Evolutionary conservation across 345 rosid genomes (phyloP), one percentile per base, ranked within the genome.

Genomic region (Cardamine occulta): DNA sequence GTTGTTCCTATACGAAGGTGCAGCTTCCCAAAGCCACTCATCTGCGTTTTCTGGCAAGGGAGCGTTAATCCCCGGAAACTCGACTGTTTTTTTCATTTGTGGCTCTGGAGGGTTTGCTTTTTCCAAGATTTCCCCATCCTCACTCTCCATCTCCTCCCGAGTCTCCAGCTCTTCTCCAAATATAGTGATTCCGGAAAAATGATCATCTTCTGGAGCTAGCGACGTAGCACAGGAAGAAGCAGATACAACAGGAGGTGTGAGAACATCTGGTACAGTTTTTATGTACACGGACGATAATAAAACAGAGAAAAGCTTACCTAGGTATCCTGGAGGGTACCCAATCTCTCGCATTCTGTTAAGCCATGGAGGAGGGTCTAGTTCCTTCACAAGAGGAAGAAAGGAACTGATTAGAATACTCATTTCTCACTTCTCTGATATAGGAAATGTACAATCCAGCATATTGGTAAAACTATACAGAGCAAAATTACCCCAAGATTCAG

Each of bases 321-420:
- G 84, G 84, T 96, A 93, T 75, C 99, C 99, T 0, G 91, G 97
- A 8, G 99, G 98, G 51, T 96, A 96, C n/a, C 99, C 99, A 77
- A 96, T 80, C 79, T 96, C 98, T 67, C 91, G 85, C 99, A 96
- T 96, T 82, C 98, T 86, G 84, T 85, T 69, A 58, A 87, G 93
- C 99, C 99, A 96, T 2, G 99, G 98, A 42, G 99, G 99, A 52
- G 99, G 99, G 79, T 96, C 99, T 54, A 93, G 89, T 79, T 90
- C 98, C 99, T 96, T 85, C 49, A 70, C 28, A 52, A 65, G 61
- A 64, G 34, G 63, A 67, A 34, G 68, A 61, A 53, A 40, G 2
- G 1, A 69, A 17, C 11, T 12, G 14, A 17, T 52, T 9, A 68
- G 47, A 31, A 76, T 35, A 44, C 31, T 7, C 17, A 39, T 4